Base-by-base conservation (phyloP, 352 stramenopile genomes). In the Pythium graminicola region DNA sequence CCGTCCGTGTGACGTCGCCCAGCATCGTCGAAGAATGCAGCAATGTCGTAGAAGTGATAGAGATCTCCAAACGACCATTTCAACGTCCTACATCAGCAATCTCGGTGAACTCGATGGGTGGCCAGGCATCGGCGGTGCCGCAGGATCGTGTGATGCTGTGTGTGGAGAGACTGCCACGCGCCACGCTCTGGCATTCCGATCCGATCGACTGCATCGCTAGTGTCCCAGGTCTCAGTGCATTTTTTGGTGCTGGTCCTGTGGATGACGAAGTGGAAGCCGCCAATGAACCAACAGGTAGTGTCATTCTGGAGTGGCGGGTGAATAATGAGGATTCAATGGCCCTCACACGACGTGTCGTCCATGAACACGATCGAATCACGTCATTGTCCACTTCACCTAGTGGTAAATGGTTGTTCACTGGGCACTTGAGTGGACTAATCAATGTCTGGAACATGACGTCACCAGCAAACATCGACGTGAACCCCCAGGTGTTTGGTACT, bases 381-480 rank as follows among this genome's bases (percentile, higher is more conserved):
- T 38, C 65, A 22, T 44, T 88, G 36, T 17, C 62, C 0, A 28
- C 82, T 16, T 72, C 62, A 3, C 42, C 45, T 6, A 74, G 62
- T 57, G 65, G 62, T 11, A 47, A 70, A 16, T 92, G 81, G 81
- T 55, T 92, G 17, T 66, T 87, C 26, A 70, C 63, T 22, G 73
- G 76, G 0, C 67, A 75, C 24, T 28, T 2, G 1, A 70, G 60
- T 20, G 76, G 76, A 13, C 33, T 57, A 0, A 50, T 92, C 20
- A 73, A 66, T 13, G 65, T 86, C 8, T 92, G 81, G 81, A 76
- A 69, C 28, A 60, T 51, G 35, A 26, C 29, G 6, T 26, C 9
- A 6, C 7, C n/a, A 43, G 27, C 33, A 46, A 23, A 36, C 8
- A 24, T 29, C 6, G 35, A 46, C 10, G 42, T 45, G 14, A 50